These are phyloP conservation scores for Trichosporon inkin DNA, from an alignment of 1,284 basidiomycete genomes.

Conservation along the genomic window DNA sequence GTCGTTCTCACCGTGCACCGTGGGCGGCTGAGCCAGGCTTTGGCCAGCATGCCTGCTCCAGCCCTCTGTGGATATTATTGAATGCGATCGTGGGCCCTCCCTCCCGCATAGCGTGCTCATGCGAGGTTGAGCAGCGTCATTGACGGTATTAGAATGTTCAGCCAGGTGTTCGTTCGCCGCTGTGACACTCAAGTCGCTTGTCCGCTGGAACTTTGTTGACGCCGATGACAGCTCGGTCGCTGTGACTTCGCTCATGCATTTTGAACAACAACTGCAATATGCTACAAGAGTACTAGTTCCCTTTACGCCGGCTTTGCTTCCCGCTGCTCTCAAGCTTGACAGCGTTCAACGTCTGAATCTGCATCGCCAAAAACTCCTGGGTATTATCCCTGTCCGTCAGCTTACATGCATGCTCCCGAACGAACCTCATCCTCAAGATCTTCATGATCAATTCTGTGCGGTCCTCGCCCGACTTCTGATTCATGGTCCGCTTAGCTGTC, in stretches of 20 bases:
- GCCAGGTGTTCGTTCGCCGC: no score
- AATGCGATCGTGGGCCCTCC: no score
- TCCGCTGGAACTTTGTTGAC: no score
- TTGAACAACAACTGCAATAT: slow-evolving; percentile 7
- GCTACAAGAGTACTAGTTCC: slow-evolving; percentile 9
- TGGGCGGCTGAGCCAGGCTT: no score
- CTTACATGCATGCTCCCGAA: slow-evolving; percentile 10
- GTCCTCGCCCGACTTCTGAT: slow-evolving; percentile 56
- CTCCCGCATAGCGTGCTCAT: no score
- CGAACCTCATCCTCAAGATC: slow-evolving; percentile 86
- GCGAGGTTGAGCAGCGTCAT: no score
- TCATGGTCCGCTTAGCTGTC: slow-evolving; percentile 77
- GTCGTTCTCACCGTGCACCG: no score
- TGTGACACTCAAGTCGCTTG: no score
- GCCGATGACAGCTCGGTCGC: no score
- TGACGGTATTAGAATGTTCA: no score
- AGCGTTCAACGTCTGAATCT: slow-evolving; percentile 54
- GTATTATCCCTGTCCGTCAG: slow-evolving; percentile 62
- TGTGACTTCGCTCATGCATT: background rate
- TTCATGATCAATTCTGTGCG: slow-evolving; percentile 82
- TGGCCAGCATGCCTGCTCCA: no score
- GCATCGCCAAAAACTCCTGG: slow-evolving; percentile 82
- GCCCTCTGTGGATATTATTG: no score
- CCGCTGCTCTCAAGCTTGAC: slow-evolving; percentile 29
- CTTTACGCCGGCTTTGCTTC: background rate